Percentiles rank a stretch among this genome's conserved stretches.
These are phyloP conservation scores for Xylaria polymorpha DNA, from an alignment of 2,329 filamentous ascomycete genomes.

Conservation along the genomic window DNA sequence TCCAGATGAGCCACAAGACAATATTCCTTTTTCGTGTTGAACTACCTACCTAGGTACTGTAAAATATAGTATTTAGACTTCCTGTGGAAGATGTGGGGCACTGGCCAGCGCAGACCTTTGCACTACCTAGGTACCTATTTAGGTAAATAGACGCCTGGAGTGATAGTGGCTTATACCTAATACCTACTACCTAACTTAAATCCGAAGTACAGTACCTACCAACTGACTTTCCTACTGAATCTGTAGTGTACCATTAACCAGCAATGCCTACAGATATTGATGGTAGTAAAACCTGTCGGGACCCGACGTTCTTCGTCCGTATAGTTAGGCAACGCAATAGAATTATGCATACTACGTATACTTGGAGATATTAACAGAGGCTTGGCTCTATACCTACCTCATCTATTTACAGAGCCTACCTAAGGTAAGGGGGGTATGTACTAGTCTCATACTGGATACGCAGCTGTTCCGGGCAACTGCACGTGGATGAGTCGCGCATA, in stretches of 20 bases:
- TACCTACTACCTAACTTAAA: not conserved
- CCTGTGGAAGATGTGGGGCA: not conserved
- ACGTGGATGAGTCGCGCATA: conserved; percentile 18
- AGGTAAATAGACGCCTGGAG: not conserved
- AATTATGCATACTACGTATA: not conserved
- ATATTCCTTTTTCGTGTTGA: conserved; percentile 24
- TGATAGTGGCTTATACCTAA: not conserved
- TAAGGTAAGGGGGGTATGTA: not conserved
- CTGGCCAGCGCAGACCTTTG: not conserved
- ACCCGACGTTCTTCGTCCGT: not conserved
- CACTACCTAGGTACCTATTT: not conserved
- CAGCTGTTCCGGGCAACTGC: conserved; percentile 1
- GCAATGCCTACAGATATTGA: not conserved
- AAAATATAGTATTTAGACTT: not conserved
- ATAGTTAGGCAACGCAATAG: not conserved
- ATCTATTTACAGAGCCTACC: not conserved
- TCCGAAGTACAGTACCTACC: not conserved
- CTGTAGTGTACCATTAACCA: too few species aligned
- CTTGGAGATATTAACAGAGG: not conserved
- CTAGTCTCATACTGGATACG: not conserved
- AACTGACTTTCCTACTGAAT: not conserved
- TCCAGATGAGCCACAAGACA: conserved; percentile 26
- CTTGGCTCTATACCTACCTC: not conserved
- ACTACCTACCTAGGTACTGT: too few species aligned
- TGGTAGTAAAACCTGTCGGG: not conserved